Evolutionary conservation across 192 early-diverging fungal species (phyloP), one percentile per base, ranked within the genome.

Genomic region (Coemansia sp.): DNA sequence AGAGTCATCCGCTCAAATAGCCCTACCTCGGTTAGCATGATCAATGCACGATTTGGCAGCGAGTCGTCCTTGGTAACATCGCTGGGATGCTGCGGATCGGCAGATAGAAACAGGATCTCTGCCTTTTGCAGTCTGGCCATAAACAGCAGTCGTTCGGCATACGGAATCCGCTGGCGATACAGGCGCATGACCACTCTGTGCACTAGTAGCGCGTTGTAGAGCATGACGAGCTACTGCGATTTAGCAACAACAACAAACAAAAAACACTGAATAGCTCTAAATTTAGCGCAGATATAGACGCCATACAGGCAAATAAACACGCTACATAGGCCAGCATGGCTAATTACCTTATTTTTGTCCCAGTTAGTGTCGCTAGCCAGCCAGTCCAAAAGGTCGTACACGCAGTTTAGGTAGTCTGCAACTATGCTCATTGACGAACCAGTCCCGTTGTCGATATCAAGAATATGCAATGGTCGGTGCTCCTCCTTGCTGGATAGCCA

Each of bases 401-500:
- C 67, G 22, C 68, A 45, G 1, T 60, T 61, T 25, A 75, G 19
- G 29, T 76, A 81, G 22, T 60, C 70, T 2, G 57, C 12, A 32
- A 81, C 40, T 7, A 60, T 58, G 7, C 10, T 29, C 15, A 39
- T n/a, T 4, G 71, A 46, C 7, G 41, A 29, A 8, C 38, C 17
- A 0, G 14, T 39, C 15, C 24, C 53, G 32, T 43, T 41, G 2
- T 40, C 31, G 17, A 45, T 22, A 0, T 40, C 11, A 11, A 63
- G 27, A 32, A 82, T 41, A 59, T 76, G 73, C 2, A 59, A 46
- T 6, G 79, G 79, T 17, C 73, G 73, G 54, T 82, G 64, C 40
- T 72, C 73, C 32, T 76, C 73, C 41, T 70, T 76, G 62, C 70
- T 67, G 29, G 43, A 22, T 39, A 82, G 36, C 79, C 79, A 82